phyloP scores from a whole-genome alignment of 23 red algal species.

The Pyropia haitanensis region DNA sequence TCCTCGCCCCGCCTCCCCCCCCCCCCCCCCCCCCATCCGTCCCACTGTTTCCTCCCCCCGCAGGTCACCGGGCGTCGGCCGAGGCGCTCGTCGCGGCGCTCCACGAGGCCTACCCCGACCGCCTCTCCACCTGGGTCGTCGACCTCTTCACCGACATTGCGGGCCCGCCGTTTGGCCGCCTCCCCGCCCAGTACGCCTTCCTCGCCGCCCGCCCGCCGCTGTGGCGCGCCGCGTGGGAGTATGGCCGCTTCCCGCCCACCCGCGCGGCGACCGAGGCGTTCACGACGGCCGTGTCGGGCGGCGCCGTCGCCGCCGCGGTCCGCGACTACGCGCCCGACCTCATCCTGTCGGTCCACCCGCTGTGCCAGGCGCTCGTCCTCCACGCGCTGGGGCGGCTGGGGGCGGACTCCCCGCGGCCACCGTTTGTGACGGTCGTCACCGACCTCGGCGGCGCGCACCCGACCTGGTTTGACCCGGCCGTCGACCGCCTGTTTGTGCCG shows the following conservation, averaged over 20 bases:
- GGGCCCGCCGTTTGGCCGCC: conserved; percentile 31
- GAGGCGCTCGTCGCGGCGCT: conserved; percentile 66
- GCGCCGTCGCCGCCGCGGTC: conserved; percentile 42
- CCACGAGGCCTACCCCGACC: conserved; percentile 33
- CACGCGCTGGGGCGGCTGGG: conserved; percentile 40
- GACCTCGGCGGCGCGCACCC: conserved; percentile 89
- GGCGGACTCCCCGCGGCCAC: conserved; percentile 4
- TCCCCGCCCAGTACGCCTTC: conserved; percentile 78
- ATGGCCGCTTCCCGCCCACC: conserved; percentile 43
- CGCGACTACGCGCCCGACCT: conserved; percentile 55
- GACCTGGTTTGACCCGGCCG: conserved; percentile 65
- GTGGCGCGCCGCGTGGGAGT: conserved; percentile 64
- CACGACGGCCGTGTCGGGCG: conserved; percentile 43
- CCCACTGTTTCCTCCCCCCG: neutral
- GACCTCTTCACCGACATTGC: conserved; percentile 82
- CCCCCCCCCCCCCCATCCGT: no score
- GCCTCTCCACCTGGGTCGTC: conserved; percentile 40
- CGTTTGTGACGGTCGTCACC: conserved; percentile 91
- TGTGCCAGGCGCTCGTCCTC: conserved; percentile 66
- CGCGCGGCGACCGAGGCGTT: conserved; percentile 51
- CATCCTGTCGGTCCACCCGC: conserved; percentile 78
- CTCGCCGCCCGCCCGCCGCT: conserved; percentile 58
- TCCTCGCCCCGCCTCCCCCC: no score
- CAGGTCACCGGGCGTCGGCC: conserved; percentile 81
- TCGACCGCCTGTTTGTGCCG: conserved; percentile 72